Evolutionary conservation across 177 flowering plant species (phyloP), one percentile per base, ranked within the genome.

Genomic region (Tripterygium wilfordii): DNA sequence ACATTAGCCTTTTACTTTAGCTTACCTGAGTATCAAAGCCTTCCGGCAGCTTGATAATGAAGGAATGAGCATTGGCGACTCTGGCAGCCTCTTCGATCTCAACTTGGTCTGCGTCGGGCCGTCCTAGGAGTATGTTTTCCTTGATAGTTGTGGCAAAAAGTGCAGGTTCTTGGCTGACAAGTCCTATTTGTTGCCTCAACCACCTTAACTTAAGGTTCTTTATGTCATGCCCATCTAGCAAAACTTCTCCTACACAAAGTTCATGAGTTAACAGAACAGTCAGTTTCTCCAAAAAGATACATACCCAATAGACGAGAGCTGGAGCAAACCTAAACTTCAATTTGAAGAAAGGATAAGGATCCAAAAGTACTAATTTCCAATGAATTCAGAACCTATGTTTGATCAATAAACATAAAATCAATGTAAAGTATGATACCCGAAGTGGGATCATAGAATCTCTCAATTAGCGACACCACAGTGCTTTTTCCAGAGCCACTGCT

Each of bases 401-500:
- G n/a, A n/a, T n/a, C n/a, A n/a, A n/a, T n/a, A n/a, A n/a, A n/a
- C n/a, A n/a, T n/a, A n/a, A n/a, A n/a, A n/a, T n/a, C n/a, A n/a
- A n/a, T n/a, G n/a, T n/a, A 35, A 14, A n/a, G n/a, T n/a, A n/a
- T n/a, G n/a, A n/a, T 66, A 90, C 98, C 98, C 63, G 88, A 78
- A 31, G 67, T 63, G 48, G 98, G 94, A 63, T 88, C 98, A 40
- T 92, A 92, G 60, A 92, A 92, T 57, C 98, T 76, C 67, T 92
- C 98, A 27, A 92, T 88, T 61, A 92, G 95, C 47, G 96, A 74
- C 10, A 92, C 98, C 8, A 92, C 90, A 1, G 98, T 92, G 80
- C 98, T 92, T 54, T 92, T 92, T 15, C 98, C 98, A 13, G 96
- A 92, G 61, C 98, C 98, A 53, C 98, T 92, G 73, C 96, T 88